Conservation (phyloP, 1,284 basidiomycete genomes). For the Boletus semigastroideus region DNA sequence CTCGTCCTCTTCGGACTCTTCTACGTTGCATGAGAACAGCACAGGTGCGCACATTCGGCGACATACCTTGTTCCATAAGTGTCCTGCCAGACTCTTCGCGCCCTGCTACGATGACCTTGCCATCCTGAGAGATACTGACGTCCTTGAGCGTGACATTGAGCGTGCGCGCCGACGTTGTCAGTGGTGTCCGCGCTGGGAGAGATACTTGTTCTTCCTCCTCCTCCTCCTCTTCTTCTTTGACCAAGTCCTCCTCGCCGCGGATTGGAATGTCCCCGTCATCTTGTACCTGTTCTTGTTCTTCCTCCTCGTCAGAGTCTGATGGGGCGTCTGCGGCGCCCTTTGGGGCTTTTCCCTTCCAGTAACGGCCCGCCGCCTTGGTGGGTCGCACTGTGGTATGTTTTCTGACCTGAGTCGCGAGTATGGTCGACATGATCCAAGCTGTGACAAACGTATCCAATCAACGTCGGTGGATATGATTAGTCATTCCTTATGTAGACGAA, state of each 20-base stretch:
- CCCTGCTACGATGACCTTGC: slow-evolving; percentile 74
- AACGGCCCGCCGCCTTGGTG: slow-evolving; percentile 70
- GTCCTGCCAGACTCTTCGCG: slow-evolving; percentile 73
- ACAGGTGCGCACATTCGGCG: slow-evolving; percentile 8
- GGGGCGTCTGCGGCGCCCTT: slow-evolving; percentile 61
- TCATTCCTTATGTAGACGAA: slow-evolving; percentile 8
- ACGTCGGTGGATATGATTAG: slow-evolving; percentile 17
- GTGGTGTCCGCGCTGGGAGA: slow-evolving; percentile 34
- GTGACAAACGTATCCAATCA: slow-evolving; percentile 13
- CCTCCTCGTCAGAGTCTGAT: slow-evolving; percentile 65
- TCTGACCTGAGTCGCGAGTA: slow-evolving; percentile 39
- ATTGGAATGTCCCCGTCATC: slow-evolving; percentile 59
- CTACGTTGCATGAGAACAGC: slow-evolving; percentile 26
- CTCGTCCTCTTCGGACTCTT: slow-evolving; percentile 47
- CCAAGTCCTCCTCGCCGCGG: slow-evolving; percentile 51
- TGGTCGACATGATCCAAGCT: slow-evolving; percentile 28
- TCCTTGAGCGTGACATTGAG: slow-evolving; percentile 75
- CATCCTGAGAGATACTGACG: slow-evolving; percentile 74
- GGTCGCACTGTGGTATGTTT: slow-evolving; percentile 73
- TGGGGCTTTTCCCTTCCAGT: slow-evolving; percentile 84
- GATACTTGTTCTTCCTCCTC: slow-evolving; percentile 46
- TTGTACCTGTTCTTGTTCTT: slow-evolving; percentile 51
- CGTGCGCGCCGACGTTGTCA: slow-evolving; percentile 41
- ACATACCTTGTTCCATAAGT: slow-evolving; percentile 44
- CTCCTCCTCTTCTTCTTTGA: slow-evolving; percentile 32